Base-by-base conservation (phyloP, 2,329 filamentous ascomycete genomes). In the Botrytis hyacinthi region DNA sequence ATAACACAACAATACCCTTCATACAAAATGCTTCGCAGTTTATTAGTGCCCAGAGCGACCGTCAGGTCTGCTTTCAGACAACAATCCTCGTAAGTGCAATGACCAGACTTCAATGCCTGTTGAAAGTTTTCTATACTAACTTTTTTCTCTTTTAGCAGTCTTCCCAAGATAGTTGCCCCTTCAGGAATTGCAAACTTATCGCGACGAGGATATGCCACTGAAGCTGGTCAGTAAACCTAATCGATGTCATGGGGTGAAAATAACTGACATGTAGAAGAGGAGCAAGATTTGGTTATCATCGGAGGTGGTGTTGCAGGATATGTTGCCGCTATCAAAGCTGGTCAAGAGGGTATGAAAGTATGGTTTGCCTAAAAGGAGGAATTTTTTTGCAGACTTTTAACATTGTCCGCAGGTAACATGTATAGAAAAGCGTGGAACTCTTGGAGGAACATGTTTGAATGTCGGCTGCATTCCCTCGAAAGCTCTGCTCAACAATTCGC, bases 401-500 rank as follows among this genome's bases (percentile, higher is more conserved):
- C 67, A 51, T 67, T 37, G 14, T 57, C 37, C 37, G 62, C 78
- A 97, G 94, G 95, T 97, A 77, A 89, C 94, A 75, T 99, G 96
- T 86, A 97, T 99, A 86, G 96, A 99, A 87, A 99, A 99, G 89
- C 94, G 96, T 82, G 96, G 96, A 79, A 88, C 90, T 75, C 91
- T 99, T 80, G 96, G 96, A 81, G 96, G 96, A 83, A 99, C 96
- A 81, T 99, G 96, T 87, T 87, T 99, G 81, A 99, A 99, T 84
- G 96, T 99, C 82, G 96, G 96, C 86, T 99, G 96, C 86, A 99
- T 99, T 83, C 96, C 96, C 78, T 99, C 96, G 78, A 99, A 99
- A 86, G 98, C 96, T 76, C 93, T 99, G 79, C 93, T 99, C 84
- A 99, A 98, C 91, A 98, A 98, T 89, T 98, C 96, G 80, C 94